Evolutionary conservation across 176 grass and related monocot species (phyloP).

Genomic region (Phragmites australis): DNA sequence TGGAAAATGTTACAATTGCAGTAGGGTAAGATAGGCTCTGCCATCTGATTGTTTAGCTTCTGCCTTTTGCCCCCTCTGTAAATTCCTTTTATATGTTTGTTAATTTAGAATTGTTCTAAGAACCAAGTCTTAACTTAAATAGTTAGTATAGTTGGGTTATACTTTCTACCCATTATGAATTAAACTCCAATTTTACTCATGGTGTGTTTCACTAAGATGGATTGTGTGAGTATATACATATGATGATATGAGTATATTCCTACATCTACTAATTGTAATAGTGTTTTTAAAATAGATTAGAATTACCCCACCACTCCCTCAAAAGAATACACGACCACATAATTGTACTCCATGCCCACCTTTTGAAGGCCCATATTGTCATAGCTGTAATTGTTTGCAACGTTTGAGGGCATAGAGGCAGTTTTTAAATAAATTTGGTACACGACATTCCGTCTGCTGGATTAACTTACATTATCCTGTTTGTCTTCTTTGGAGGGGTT

Average conservation of each 20-base stretch:
- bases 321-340: constrained; percentile 72
- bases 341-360: constrained; percentile 49
- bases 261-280: no score
- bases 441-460: constrained; percentile 36
- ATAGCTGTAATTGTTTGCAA: constrained; percentile 23
- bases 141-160: no score
- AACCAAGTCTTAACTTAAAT: no score
- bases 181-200: no score
- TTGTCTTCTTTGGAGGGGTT: constrained; percentile 29
- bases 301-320: constrained; percentile 59
- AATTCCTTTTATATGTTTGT: background rate
- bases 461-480: constrained; percentile 36
- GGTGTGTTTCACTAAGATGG: no score
- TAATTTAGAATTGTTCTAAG: no score
- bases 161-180: no score
- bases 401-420: background rate
- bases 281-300: no score
- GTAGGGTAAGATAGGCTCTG: constrained; percentile 47
- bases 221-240: no score
- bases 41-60: constrained; percentile 41
- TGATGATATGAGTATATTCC: no score
- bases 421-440: background rate
- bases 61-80: constrained; percentile 32
- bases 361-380: constrained; percentile 52
- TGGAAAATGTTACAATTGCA: constrained; percentile 15